These are phyloP conservation scores for Trametes polyzona DNA, from an alignment of 1,284 basidiomycete species.

Conservation along the genomic window DNA sequence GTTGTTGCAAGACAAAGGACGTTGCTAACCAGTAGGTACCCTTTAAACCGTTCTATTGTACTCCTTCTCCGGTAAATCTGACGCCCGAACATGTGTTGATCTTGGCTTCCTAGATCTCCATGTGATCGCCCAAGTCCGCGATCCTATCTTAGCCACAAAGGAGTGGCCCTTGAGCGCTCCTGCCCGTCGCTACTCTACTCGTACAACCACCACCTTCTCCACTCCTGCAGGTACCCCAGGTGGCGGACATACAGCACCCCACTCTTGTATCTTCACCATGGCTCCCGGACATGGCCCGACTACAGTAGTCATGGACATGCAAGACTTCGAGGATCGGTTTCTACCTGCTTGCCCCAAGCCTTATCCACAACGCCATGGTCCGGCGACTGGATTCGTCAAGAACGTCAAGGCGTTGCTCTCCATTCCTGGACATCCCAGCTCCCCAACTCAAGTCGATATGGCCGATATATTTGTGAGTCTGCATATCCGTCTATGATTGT, in stretches of 20 bases:
- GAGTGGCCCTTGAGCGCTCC: not conserved
- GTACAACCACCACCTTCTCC: not conserved
- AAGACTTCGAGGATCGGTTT: not conserved
- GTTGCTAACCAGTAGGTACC: too few species aligned
- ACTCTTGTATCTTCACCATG: not conserved
- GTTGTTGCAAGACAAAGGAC: not conserved
- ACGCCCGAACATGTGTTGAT: not conserved
- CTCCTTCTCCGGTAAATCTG: not conserved
- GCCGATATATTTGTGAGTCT: not conserved
- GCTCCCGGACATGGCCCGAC: not conserved
- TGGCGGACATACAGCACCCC: not conserved
- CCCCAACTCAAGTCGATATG: not conserved
- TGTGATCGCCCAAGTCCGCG: too few species aligned
- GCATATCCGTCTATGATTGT: not conserved
- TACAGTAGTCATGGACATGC: slow-evolving; percentile 16
- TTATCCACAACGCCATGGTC: not conserved
- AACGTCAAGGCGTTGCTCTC: not conserved
- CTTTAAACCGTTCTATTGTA: not conserved
- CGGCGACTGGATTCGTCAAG: not conserved
- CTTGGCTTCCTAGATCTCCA: not conserved
- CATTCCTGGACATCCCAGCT: not conserved
- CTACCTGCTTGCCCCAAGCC: not conserved
- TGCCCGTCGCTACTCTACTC: not conserved
- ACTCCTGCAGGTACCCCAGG: not conserved
- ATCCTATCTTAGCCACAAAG: not conserved